phyloP scores from a whole-genome alignment of 176 grass and related monocot species.

The Zizania latifolia region DNA sequence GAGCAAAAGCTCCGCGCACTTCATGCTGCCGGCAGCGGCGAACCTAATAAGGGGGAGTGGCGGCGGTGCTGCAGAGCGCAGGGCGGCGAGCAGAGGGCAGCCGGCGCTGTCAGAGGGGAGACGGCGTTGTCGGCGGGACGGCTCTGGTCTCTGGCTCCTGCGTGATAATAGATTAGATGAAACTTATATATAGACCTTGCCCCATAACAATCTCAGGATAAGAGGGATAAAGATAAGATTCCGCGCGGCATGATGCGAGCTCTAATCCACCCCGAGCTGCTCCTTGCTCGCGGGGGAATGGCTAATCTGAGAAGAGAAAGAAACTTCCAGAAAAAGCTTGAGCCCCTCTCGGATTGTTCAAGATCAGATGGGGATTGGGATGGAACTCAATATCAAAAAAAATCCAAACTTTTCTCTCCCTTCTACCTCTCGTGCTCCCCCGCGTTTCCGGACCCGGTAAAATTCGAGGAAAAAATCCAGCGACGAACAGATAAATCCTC shows the following conservation, averaged over 20 bases:
- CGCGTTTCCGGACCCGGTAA: background rate
- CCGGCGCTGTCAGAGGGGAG: too few relatives aligned
- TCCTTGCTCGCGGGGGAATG: background rate
- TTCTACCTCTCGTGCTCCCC: background rate
- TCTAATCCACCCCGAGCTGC: background rate
- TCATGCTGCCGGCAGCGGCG: constrained; percentile 28
- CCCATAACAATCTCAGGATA: too few relatives aligned
- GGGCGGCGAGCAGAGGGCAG: too few relatives aligned
- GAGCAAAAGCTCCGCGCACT: constrained; percentile 22
- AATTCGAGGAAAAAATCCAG: background rate
- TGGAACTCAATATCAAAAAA: background rate
- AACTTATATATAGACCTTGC: too few relatives aligned
- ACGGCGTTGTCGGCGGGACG: too few relatives aligned
- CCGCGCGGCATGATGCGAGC: background rate
- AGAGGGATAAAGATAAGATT: too few relatives aligned
- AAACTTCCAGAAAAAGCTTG: background rate
- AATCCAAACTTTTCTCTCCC: background rate
- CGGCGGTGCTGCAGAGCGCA: too few relatives aligned
- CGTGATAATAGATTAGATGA: too few relatives aligned
- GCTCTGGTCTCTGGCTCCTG: too few relatives aligned
- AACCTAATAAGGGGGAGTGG: too few relatives aligned
- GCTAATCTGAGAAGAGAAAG: too few relatives aligned
- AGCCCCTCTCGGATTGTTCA: background rate
- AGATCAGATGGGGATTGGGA: background rate
- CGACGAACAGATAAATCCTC: background rate